phyloP scores from a whole-genome alignment of 371 early-diverging fungal species.

The Blakeslea trispora region DNA sequence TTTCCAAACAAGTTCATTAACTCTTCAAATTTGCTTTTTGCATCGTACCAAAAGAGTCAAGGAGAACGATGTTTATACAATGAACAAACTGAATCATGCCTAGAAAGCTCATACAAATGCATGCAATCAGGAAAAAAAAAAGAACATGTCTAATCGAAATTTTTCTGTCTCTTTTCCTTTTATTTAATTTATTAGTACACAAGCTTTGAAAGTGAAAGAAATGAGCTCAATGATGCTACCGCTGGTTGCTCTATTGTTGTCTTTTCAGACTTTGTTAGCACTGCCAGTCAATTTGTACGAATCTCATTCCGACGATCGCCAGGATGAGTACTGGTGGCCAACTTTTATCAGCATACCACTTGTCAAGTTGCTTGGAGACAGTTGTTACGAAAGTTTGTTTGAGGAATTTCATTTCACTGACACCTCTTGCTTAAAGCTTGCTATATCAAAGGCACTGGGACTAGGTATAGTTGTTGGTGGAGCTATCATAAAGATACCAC shows the following conservation, averaged over 20 bases:
- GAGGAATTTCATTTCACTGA: conserved; percentile 69
- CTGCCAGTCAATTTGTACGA: neutral
- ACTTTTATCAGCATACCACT: conserved; percentile 45
- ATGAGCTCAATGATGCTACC: too few species aligned
- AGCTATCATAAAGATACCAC: conserved; percentile 93
- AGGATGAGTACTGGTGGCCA: conserved; percentile 13
- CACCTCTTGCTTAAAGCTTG: conserved; percentile 76
- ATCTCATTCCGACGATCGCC: neutral
- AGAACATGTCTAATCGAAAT: too few species aligned
- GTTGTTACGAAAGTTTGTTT: conserved; percentile 68
- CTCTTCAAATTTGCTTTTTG: too few species aligned
- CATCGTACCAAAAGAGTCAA: too few species aligned
- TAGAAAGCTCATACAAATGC: too few species aligned
- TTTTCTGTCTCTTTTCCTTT: neutral
- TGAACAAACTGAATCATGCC: too few species aligned
- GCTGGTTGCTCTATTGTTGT: too few species aligned
- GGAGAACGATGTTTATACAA: too few species aligned
- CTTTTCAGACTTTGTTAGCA: neutral
- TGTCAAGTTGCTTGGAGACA: conserved; percentile 67
- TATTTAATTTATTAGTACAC: neutral
- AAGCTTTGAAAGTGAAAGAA: neutral
- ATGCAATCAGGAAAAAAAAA: too few species aligned
- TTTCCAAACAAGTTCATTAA: too few species aligned
- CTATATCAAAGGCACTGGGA: conserved; percentile 87
- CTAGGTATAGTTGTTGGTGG: conserved; percentile 90